Evolutionary conservation across 768 basidiomycete genomes (phyloP), one percentile per base, ranked within the genome.

Genomic region (Lanmaoa pseudosensibilis): DNA sequence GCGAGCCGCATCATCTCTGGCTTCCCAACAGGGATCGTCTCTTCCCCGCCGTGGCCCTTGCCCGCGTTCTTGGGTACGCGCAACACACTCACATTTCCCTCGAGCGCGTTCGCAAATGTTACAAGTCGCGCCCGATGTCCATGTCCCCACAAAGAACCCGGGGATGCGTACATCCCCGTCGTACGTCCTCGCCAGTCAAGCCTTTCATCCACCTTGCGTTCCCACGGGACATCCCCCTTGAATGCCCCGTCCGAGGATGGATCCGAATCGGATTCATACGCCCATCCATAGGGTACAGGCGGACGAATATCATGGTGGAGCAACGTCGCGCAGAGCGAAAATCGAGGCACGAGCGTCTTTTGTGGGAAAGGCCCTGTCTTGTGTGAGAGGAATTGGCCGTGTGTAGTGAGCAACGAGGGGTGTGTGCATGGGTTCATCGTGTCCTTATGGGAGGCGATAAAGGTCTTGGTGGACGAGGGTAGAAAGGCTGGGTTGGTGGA

Each of bases 121-220:
- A 85, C 75, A 2, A 87, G 69, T 21, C 77, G 72, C 21, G 76
- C 65, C 0, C 87, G 73, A 52, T 87, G 87, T 6, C 77, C 73
- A 21, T 74, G 63, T 59, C 67, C 51, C 87, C 86, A 87, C 6
- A 73, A 71, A 9, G 77, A 72, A 1, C 60, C 52, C 2, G 65
- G 52, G 15, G 70, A 63, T 36, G 81, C 77, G 50, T 61, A 73
- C 19, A 83, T 86, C 11, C 90, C 90, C 0, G 90, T 90, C 44
- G 83, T 88, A 40, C 82, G 82, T 4, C 90, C 90, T 39, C 90
- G 77, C 90, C 90, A 92, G 39, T 83, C 74, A 18, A 90, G 60
- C 4, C 81, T 73, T 56, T 86, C 82, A 65, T 87, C 80, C 2
- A 72, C 30, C 73, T 87, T 91, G 33, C 80, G 75, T 16, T 84